Conservation (phyloP, 257 asterid species). For the Solanum etuberosum region DNA sequence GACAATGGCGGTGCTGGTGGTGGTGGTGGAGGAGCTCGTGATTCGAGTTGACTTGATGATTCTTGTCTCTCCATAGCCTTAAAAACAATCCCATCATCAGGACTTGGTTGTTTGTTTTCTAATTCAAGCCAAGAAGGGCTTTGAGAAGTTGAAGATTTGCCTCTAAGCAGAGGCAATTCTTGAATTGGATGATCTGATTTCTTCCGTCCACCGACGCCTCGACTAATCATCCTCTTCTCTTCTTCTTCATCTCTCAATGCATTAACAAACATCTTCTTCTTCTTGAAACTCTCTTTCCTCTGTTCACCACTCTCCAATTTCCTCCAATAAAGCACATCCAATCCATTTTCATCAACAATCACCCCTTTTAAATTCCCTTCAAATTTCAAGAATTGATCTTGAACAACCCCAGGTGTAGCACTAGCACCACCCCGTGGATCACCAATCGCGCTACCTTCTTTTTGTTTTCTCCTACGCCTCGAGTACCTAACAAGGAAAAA, state of each 20-base stretch:
- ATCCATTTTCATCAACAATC: conserved; percentile 81
- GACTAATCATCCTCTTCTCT: conserved; percentile 34
- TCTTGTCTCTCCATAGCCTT: conserved; percentile 18
- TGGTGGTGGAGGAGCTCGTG: neutral
- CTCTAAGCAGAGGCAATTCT: conserved; percentile 58
- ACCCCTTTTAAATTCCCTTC: conserved; percentile 64
- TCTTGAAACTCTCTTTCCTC: conserved; percentile 32
- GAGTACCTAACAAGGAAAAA: neutral
- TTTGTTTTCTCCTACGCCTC: neutral
- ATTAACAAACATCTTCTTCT: conserved; percentile 25
- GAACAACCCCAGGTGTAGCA: conserved; percentile 8
- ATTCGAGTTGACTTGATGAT: conserved; percentile 10
- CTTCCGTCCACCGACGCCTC: conserved; percentile 12
- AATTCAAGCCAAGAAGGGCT: conserved; percentile 40
- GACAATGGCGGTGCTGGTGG: conserved; percentile 6
- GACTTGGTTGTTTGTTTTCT: conserved; percentile 5
- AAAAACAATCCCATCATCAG: conserved; percentile 3
- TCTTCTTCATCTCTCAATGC: conserved; percentile 26
- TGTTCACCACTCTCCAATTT: conserved; percentile 37
- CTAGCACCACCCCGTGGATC: neutral
- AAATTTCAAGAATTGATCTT: conserved; percentile 29
- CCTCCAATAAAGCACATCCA: conserved; percentile 91
- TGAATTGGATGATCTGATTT: conserved; percentile 29
- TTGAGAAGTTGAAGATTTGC: conserved; percentile 67
- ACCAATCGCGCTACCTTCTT: neutral